Base-by-base conservation (phyloP, 23 red algal genomes). In the Gracilaria vermiculophylla region DNA sequence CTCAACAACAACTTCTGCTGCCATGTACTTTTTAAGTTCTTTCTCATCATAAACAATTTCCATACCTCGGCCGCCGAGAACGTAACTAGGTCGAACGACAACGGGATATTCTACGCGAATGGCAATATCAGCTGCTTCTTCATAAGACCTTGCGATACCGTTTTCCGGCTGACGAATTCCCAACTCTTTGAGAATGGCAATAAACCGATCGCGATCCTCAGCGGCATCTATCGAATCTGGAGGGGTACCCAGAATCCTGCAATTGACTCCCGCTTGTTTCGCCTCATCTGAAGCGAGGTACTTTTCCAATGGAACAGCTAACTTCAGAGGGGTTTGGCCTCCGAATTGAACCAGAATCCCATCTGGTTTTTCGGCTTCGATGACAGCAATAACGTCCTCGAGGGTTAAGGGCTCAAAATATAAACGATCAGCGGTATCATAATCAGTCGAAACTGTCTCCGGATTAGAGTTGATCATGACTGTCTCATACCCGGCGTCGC, bases 391-490 rank as follows among this genome's bases (percentile, higher is more conserved):
- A 5, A 99, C 97, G 67, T 99, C 97, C 60, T 99, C 97, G n/a
- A 99, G 85, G 5, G 97, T 99, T 58, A 99, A 57, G 21, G 97
- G 97, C 76, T 99, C 97, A 94, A 99, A 99, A 71, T 99, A 99
- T 37, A 99, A 81, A 32, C 97, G 74, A 79, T 99, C 92, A 33
- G 92, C 76, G 10, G 97, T 96, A 62, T 99, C 97, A 86, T 99
- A 99, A 76, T 99, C 97, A 32, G 97, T 99, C 3, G 92, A 95
- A 50, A 99, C 97, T 0, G 97, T 99, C 80, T 99, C 97, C 34
- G 97, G 97, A 76, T 99, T 99, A 27, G 91, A 94, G 47, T 99
- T 99, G 47, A 99, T 89, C 97, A 99, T 99, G 34, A 99, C 90
- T 24, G 97, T 99, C 69, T 99, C 97, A 65, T 53, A 93, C 21